Conservation (phyloP, 805 yeast genomes). For the Candida maltosa region DNA sequence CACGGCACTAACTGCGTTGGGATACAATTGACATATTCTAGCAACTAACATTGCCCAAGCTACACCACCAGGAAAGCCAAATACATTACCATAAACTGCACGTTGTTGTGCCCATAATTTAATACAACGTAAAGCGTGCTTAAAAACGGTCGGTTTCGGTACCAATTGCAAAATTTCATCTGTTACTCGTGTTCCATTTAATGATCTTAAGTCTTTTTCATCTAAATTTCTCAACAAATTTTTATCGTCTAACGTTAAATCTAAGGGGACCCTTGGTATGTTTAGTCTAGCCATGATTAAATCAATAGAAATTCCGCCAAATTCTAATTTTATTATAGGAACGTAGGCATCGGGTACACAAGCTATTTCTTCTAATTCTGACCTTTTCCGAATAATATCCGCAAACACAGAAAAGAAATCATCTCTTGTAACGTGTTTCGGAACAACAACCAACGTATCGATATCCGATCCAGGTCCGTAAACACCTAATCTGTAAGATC, state of each 20-base stretch:
- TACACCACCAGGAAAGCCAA: slow-evolving; percentile 99
- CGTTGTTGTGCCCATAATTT: slow-evolving; percentile 96
- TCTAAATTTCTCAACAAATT: slow-evolving; percentile 82
- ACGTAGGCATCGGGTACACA: slow-evolving; percentile 96
- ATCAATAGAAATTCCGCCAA: slow-evolving; percentile 91
- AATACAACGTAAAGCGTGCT: slow-evolving; percentile 87
- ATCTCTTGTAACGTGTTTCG: slow-evolving; percentile 88
- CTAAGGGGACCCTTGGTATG: slow-evolving; percentile 75
- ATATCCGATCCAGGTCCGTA: slow-evolving; percentile 98
- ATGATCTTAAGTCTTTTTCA: slow-evolving; percentile 83
- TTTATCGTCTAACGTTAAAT: slow-evolving; percentile 77
- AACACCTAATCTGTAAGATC: slow-evolving; percentile 92
- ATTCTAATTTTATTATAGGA: slow-evolving; percentile 90
- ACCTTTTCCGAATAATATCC: slow-evolving; percentile 61
- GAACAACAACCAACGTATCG: slow-evolving; percentile 94
- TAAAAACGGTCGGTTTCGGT: slow-evolving; percentile 90
- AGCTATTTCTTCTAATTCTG: slow-evolving; percentile 86
- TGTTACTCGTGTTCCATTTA: slow-evolving; percentile 96
- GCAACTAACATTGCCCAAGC: slow-evolving; percentile 99
- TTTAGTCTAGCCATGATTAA: slow-evolving; percentile 81
- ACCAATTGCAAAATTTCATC: slow-evolving; percentile 88
- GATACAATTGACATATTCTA: slow-evolving; percentile 92
- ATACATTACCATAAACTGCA: slow-evolving; percentile 90
- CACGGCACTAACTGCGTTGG: slow-evolving; percentile 91
- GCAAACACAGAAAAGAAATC: slow-evolving; percentile 86